Base-by-base conservation (phyloP, 2,329 filamentous ascomycete species). In the Aspergillus sp. region DNA sequence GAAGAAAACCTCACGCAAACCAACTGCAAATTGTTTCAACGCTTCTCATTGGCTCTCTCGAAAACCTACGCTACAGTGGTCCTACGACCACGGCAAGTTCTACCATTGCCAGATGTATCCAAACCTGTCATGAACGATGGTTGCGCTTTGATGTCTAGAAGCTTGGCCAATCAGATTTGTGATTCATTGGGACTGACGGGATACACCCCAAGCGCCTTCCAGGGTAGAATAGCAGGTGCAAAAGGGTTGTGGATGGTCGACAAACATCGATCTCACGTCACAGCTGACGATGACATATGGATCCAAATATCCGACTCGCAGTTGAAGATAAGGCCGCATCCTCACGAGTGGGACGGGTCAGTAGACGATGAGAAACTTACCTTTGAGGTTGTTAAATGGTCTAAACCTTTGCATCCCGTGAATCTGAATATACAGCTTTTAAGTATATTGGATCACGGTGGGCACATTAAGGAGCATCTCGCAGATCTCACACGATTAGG, bases 221-320 rank as follows among this genome's bases (percentile, higher is more conserved):
- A 89, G 71, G 85, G 77, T 8, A 78, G 86, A 5, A 85, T 88
- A 58, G 81, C 79, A 17, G 85, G 86, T 1, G 83, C 84, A 0
- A 89, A 89, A 70, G 86, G 86, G 1, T 66, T 88, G 5, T 88
- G 86, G 86, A 83, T 85, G 70, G 76, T 86, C 1, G 83, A 82
- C 57, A 73, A 71, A 4, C 69, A 75, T 65, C 72, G 59, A 67
- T 76, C 70, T 7, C 57, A 59, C 15, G 57, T 67, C 38, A 63
- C 39, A 19, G 57, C 49, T 12, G 65, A 65, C 1, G 69, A 78
- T 21, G 70, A 72, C 2, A 72, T 79, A 9, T 87, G 84, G 83
- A 84, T 89, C 21, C 74, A 85, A 47, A 80, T 89, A 15, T 81
- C 78, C 0, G 74, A 82, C 9, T 86, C 84, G 21, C 87, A 89